Base-by-base conservation (phyloP, 371 early-diverging fungal genomes). In the Actinomortierella ambigua region DNA sequence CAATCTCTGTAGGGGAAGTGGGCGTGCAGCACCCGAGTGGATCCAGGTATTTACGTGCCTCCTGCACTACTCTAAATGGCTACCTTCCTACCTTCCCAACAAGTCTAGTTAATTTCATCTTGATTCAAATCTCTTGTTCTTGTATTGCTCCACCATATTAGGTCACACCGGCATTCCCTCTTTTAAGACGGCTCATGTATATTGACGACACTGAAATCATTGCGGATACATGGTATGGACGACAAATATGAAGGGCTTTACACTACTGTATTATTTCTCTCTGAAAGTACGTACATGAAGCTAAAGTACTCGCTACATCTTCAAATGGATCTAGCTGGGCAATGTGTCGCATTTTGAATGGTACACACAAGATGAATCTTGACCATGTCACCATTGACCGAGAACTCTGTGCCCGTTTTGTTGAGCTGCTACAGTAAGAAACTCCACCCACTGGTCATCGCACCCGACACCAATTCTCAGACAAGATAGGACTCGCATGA, bases 301-400 rank as follows among this genome's bases (percentile, higher is more conserved):
- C 11, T 34, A 6, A 34, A 34, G 7, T 11, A 34, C 34, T 34
- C n/a, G n/a, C n/a, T n/a, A n/a, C n/a, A n/a, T n/a, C n/a, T n/a
- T n/a, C n/a, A n/a, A n/a, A n/a, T n/a, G n/a, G n/a, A n/a, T n/a
- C 6, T 68, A 86, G 86, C 34, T 84, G 83, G 82, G 86, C 82
- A 3, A 59, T 86, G 46, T 84, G 82, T 47, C 81, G 86, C 40
- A 80, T 86, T 39, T 52, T 86, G 22, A 82, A 82, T 43, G 84
- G 82, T 44, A 86, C 83, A 63, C 85, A 86, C 63, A 80, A 82
- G 28, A 65, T 70, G 71, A 70, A 70, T 20, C 28, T 70, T 29
- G 71, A 70, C 2, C 43, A 58, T 8, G 71, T 70, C 11, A 50
- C 61, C 2, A 70, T 70, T 29, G 71, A 70, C 39, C 61, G 42